Evolutionary conservation across 163 green algal species (phyloP).

Genomic region (Scenedesmus sp.): DNA sequence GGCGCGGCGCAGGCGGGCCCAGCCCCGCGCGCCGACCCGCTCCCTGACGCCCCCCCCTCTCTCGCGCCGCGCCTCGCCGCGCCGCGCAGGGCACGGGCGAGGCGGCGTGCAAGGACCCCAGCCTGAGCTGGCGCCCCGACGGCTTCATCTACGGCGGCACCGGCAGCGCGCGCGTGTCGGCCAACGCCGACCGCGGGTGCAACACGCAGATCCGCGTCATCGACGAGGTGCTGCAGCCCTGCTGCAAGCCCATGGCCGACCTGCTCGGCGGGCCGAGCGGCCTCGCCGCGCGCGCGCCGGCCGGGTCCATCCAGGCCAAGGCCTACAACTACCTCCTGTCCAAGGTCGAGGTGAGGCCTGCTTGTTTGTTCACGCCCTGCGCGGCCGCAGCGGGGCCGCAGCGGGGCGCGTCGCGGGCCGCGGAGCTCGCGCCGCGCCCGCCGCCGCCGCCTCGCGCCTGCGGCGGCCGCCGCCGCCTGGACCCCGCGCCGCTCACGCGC

Average conservation of each 20-base stretch:
- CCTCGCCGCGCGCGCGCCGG: not conserved
- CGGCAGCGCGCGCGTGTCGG: not conserved
- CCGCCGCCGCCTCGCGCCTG: too few relatives aligned
- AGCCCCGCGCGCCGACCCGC: too few relatives aligned
- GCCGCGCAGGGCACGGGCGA: conserved; percentile 25
- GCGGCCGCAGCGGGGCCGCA: too few relatives aligned
- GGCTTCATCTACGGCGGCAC: conserved; percentile 44
- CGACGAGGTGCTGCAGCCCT: conserved; percentile 44
- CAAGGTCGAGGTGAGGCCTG: conserved; percentile 25
- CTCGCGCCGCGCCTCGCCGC: too few relatives aligned
- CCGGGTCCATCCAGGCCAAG: conserved; percentile 10
- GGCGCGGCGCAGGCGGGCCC: too few relatives aligned
- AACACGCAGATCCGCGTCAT: conserved; percentile 35
- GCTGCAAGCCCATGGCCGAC: conserved; percentile 41
- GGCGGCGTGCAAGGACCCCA: conserved; percentile 22
- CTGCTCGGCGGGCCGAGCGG: conserved; percentile 18
- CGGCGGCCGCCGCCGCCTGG: too few relatives aligned
- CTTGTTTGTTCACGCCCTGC: too few relatives aligned
- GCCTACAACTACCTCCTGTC: conserved; percentile 28
- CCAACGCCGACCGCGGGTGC: conserved; percentile 7
- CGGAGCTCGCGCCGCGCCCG: too few relatives aligned
- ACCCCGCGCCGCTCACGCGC: too few relatives aligned
- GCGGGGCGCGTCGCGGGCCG: too few relatives aligned
- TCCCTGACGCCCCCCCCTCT: too few relatives aligned
- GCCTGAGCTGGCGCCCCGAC: conserved; percentile 34